A percentile compares a stretch with the other conserved stretches of the same genome.
These are phyloP conservation scores for Melastoma candidum DNA, from an alignment of 441 rosid genomes.

Conservation along the genomic window DNA sequence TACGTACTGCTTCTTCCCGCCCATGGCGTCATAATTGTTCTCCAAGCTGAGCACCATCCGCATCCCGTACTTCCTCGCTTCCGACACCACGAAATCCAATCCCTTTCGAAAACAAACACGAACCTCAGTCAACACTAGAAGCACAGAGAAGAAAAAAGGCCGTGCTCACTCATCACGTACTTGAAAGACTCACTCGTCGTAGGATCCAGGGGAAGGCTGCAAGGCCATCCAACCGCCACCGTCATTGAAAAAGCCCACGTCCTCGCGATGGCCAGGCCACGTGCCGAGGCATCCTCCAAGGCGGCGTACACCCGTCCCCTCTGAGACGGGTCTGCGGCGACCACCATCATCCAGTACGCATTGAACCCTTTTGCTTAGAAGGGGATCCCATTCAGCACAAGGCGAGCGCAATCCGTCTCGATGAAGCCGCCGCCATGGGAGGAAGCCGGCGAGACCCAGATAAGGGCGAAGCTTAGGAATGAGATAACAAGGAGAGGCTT, in stretches of 20 bases:
- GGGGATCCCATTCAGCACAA: constrained; percentile 30
- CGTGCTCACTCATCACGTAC: constrained; percentile 5
- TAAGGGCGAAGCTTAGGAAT: too few species aligned
- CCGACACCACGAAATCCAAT: constrained; percentile 51
- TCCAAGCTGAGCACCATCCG: constrained; percentile 34
- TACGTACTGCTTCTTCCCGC: constrained; percentile 47
- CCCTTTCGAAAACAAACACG: constrained; percentile 24
- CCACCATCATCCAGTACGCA: constrained; percentile 42
- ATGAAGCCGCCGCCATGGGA: constrained; percentile 22
- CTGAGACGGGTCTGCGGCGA: constrained; percentile 27
- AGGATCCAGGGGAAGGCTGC: constrained; percentile 43
- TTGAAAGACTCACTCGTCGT: constrained; percentile 37
- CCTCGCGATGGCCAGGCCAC: constrained; percentile 32
- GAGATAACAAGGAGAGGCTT: too few species aligned
- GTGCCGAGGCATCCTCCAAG: constrained; percentile 24
- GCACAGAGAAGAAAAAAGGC: background rate
- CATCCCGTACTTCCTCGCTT: constrained; percentile 40
- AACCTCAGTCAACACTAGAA: background rate
- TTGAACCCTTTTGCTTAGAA: constrained; percentile 46
- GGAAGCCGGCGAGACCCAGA: too few species aligned
- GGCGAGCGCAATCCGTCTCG: constrained; percentile 24
- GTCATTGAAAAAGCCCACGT: constrained; percentile 64
- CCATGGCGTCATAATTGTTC: constrained; percentile 41
- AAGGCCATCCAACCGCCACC: constrained; percentile 37
- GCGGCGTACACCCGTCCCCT: constrained; percentile 26